Percentiles rank a stretch among this genome's conserved stretches.
Evolutionary conservation across 345 rosid species (phyloP).

Genomic region (Eucalyptus melliodora): DNA sequence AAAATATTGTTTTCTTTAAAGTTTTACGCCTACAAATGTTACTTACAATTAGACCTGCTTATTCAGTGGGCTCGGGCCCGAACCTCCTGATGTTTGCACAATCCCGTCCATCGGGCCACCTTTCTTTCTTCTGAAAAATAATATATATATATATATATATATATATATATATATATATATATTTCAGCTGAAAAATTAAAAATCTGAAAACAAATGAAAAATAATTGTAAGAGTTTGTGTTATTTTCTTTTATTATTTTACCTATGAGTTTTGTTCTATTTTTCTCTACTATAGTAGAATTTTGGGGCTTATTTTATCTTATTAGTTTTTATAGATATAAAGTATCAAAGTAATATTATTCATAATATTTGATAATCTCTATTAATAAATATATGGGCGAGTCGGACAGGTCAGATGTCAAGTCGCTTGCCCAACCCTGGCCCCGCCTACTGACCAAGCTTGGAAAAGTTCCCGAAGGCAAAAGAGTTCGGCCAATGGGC

Average conservation of each 20-base stretch:
- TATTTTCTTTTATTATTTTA: neutral
- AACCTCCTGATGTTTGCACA: neutral
- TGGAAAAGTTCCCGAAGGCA: neutral
- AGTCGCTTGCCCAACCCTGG: neutral
- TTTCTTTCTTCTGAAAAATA: neutral
- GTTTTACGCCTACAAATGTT: neutral
- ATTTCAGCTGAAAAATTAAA: neutral
- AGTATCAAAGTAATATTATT: neutral
- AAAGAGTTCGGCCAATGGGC: neutral
- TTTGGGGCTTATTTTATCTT: neutral
- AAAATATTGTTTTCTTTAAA: neutral
- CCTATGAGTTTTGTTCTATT: neutral
- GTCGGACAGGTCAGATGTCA: neutral
- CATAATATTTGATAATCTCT: neutral
- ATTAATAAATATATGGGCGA: neutral
- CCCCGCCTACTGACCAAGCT: neutral
- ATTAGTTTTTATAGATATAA: neutral
- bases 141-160: too few relatives aligned
- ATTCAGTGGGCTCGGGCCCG: neutral
- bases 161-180: too few relatives aligned
- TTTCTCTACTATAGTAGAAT: neutral
- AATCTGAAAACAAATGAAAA: neutral
- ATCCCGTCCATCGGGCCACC: neutral
- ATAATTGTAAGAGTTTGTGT: neutral
- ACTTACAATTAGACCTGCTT: neutral